Evolutionary conservation across 2,329 filamentous ascomycete genomes (phyloP), one percentile per base, ranked within the genome.

Genomic region (Pyricularia grisea): DNA sequence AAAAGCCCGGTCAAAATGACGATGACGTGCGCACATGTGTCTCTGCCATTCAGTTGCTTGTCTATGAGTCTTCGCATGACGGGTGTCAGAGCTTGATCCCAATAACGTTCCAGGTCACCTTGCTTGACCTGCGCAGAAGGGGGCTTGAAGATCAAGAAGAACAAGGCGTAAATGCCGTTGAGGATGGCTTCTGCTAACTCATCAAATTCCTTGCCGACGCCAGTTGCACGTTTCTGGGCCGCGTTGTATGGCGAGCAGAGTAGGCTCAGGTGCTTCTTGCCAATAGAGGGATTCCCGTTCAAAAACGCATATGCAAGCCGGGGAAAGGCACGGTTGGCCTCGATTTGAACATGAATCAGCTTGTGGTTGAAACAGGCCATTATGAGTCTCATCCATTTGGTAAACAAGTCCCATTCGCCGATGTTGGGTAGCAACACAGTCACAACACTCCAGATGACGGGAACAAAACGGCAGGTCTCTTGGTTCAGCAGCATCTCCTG

Each of bases 341-440:
- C 89, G 17, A 87, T 83, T 73, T 90, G 92, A 64, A 90, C 91
- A 64, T 84, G 80, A 3, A 84, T 80, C 71, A 97, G 92, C 68
- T 86, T 86, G 73, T 88, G 90, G 75, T 97, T 97, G 78, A 98
- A 93, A 74, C 92, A 95, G 74, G 97, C 91, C 23, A 97, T 89
- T 11, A 97, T 84, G 36, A 85, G 84, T 17, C 58, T 25, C 9
- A 97, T 82, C 91, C 93, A 97, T 6, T 86, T 83, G 31, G 83
- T 85, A 71, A 93, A 88, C 74, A 91, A 87, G 36, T 89, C 84
- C 92, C 94, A 98, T 80, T 76, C 89, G 72, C 81, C 88, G 75
- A 82, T 88, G 78, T 79, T 88, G 79, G 91, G 88, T 66, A 97
- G 82, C 69, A 97, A 88, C 1, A 97, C 84, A 7, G 94, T 87